Evolutionary conservation across 2,329 filamentous ascomycete species (phyloP), one percentile per base, ranked within the genome.

Genomic region (Colletotrichum endophyticum): DNA sequence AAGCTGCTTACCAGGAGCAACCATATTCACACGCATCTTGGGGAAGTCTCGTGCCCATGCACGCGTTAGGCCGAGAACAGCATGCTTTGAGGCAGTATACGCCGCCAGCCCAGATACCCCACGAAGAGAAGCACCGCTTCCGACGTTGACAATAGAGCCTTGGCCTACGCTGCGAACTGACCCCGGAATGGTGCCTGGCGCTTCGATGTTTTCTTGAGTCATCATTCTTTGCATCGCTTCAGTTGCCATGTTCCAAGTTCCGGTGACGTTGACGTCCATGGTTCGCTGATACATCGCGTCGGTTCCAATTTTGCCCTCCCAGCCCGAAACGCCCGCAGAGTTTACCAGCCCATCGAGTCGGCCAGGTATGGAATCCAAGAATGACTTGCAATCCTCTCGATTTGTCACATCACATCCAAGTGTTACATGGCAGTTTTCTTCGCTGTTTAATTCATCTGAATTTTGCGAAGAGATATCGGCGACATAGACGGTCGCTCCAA

Each of bases 311-410:
- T 75, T 70, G 66, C 72, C 72, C 8, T 75, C 72, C 66, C 67
- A 75, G 59, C 72, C 57, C 16, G 67, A 75, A 34, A 53, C 56
- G 25, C 72, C 72, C 27, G 72, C 72, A 30, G 34, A 71, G 36
- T 75, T 75, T 22, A 75, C 72, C 25, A 75, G 72, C n/a, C 72
- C 72, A 36, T 75, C 72, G 13, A 75, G 39, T 25, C 72, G 32
- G 16, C 72, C 72, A 6, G 66, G 66, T 19, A 75, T 62, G 16
- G 72, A 66, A n/a, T 59, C 30, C 11, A 49, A 49, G 19, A 49
- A 49, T 3, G 39, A 49, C 39, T 49, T 49, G 39, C 39, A 49
- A n/a, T 49, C 39, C 39, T 49, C 19, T 49, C 39, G 39, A 2
- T 12, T 49, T 49, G 39, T n/a, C 19, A 49, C 39, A n/a, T n/a